A percentile compares a stretch with the other conserved stretches of the same genome.
phyloP scores from a whole-genome alignment of 2,329 filamentous ascomycete species.

The Endoconidiophora laricicola region DNA sequence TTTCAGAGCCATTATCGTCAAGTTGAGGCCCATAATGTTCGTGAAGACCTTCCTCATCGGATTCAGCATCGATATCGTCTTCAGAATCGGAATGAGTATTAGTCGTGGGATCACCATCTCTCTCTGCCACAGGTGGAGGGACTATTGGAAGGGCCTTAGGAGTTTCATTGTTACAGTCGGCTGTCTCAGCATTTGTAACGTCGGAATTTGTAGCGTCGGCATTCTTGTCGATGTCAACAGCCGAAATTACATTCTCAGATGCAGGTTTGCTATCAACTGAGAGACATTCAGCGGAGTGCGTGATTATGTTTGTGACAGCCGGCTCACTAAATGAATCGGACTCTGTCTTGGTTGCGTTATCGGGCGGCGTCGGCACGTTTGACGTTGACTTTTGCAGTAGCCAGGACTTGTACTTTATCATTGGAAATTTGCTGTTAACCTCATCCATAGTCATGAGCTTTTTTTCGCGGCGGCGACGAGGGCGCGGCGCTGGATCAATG shows the following conservation, averaged over 20 bases:
- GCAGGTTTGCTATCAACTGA: no score
- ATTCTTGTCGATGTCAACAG: neutral
- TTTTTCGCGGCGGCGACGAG: constrained; percentile 80
- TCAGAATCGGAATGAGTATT: constrained; percentile 11
- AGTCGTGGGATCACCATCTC: constrained; percentile 1
- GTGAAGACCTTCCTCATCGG: constrained; percentile 57
- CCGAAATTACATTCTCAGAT: neutral
- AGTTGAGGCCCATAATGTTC: constrained; percentile 75
- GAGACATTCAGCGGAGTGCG: no score
- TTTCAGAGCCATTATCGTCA: constrained; percentile 68
- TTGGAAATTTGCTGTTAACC: constrained; percentile 91
- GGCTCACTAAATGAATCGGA: no score
- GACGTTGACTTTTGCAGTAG: constrained; percentile 33
- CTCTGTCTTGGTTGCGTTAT: no score
- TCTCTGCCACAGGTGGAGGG: constrained; percentile 6
- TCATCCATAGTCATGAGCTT: constrained; percentile 99
- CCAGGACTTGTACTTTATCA: constrained; percentile 95
- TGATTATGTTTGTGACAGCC: no score
- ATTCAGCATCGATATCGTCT: constrained; percentile 24
- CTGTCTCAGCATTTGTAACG: neutral
- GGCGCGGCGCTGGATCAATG: constrained; percentile 65
- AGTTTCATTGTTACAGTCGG: constrained; percentile 9
- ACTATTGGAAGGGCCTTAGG: neutral
- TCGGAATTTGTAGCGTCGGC: neutral
- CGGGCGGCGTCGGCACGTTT: constrained; percentile 14